phyloP scores from a whole-genome alignment of 2,329 filamentous ascomycete genomes.

The Ophiostoma sp. region DNA sequence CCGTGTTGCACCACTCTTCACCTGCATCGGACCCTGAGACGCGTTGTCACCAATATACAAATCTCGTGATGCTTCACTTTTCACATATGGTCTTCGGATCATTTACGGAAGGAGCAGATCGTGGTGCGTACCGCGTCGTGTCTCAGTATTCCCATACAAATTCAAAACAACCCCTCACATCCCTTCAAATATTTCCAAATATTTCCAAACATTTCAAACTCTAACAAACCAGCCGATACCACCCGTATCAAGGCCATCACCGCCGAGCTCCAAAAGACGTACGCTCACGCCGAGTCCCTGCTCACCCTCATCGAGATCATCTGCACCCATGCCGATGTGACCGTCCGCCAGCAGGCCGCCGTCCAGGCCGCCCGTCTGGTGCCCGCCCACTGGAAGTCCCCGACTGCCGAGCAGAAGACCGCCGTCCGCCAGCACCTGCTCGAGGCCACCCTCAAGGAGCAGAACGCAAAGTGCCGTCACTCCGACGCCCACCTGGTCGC shows the following conservation, averaged over 20 bases:
- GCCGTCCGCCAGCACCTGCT: slow-evolving; percentile 77
- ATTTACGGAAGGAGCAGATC: slow-evolving; percentile 11
- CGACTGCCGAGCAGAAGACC: slow-evolving; percentile 69
- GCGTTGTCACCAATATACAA: slow-evolving; percentile 4
- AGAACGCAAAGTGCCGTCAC: slow-evolving; percentile 71
- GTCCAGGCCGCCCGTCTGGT: slow-evolving; percentile 84
- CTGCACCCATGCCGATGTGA: slow-evolving; percentile 66
- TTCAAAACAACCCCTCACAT: slow-evolving; percentile 11
- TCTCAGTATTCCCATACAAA: background rate
- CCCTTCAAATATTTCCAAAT: background rate
- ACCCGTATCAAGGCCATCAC: slow-evolving; percentile 86
- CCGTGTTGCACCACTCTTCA: background rate
- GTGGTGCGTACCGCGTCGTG: background rate
- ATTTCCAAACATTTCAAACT: background rate
- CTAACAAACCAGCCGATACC: slow-evolving; percentile 63
- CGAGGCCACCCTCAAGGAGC: slow-evolving; percentile 75
- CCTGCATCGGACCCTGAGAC: background rate
- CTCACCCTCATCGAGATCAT: slow-evolving; percentile 83
- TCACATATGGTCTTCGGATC: slow-evolving; percentile 16
- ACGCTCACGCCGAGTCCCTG: slow-evolving; percentile 75
- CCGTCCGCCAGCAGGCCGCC: slow-evolving; percentile 81
- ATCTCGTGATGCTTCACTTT: slow-evolving; percentile 16
- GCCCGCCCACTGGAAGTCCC: slow-evolving; percentile 75
- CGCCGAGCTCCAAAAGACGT: slow-evolving; percentile 83
- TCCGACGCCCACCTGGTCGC: slow-evolving; percentile 84